Base-by-base conservation (phyloP, 805 yeast genomes). In the Candida morakotiae region DNA sequence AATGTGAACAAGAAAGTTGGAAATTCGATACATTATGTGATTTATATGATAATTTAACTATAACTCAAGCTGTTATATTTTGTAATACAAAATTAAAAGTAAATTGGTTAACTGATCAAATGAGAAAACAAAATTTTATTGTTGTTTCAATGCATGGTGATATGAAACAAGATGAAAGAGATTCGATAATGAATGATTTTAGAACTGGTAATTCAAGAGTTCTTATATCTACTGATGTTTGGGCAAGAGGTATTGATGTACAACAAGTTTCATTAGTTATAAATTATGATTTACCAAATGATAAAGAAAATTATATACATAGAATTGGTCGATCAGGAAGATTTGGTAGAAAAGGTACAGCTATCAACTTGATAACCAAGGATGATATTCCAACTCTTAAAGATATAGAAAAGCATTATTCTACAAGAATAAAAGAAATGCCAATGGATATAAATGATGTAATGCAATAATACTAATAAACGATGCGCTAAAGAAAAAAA, bases 241-340 rank as follows among this genome's bases (percentile, higher is more conserved):
- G 91, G 83, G 98, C 98, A 35, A 78, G 98, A 67, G 98, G 98
- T 59, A 93, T 91, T 49, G 98, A 91, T 67, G 98, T 91, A 43
- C 98, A 91, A 71, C 98, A 91, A 61, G 96, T 91, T 34, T 89
- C 97, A 9, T 69, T 91, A 49, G 98, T 91, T 43, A 87, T 91
- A 56, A 91, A 91, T 75, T 91, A 86, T 69, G 98, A 91, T 65
- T 70, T 91, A 62, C 98, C 98, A 39, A 64, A 77, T 47, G 88
- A 93, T 75, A 81, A 83, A 60, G 98, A 91, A 66, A 91, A 91
- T 75, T 91, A 91, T 65, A 82, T 91, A 57, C 98, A 91, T 73
- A 79, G 98, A 68, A 91, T 91, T 50, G 98, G 98, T 64, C 83
- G 98, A 66, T 88, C 95, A 51, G 98, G 98, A 47, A 81, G 98